Evolutionary conservation across 2,329 filamentous ascomycete species (phyloP).

Genomic region (Colletotrichum sp.): DNA sequence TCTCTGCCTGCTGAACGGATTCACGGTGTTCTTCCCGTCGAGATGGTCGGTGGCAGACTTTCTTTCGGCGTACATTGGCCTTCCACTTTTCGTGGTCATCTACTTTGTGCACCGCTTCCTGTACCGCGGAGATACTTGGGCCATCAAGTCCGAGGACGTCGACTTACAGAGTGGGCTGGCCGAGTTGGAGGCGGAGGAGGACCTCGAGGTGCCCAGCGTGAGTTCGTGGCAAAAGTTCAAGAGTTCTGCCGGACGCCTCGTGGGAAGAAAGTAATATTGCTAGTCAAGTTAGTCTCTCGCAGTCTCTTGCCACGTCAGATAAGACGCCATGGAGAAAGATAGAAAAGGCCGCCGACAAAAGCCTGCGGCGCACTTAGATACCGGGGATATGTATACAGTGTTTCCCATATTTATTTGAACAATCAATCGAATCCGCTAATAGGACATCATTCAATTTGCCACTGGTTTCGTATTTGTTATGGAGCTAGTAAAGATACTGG

Average conservation of each 20-base stretch:
- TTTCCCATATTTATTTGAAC: not conserved
- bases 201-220: not conserved
- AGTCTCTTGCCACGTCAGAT: not conserved
- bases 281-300: not conserved
- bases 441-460: not conserved
- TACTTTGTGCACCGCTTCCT: slow-evolving; percentile 37
- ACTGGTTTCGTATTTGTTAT: not conserved
- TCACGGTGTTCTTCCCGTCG: slow-evolving; percentile 65
- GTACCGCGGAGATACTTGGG: slow-evolving; percentile 52
- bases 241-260: not conserved
- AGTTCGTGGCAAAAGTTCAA: not conserved
- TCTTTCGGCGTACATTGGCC: slow-evolving; percentile 68
- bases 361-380: not conserved
- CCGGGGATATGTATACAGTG: not conserved
- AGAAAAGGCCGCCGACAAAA: not conserved
- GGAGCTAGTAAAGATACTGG: not conserved
- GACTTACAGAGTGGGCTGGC: slow-evolving; percentile 59
- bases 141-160: slow-evolving; percentile 49
- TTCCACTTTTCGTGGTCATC: slow-evolving; percentile 62
- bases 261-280: not conserved
- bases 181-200: slow-evolving; percentile 38
- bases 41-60: slow-evolving; percentile 61
- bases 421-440: not conserved
- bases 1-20: slow-evolving; percentile 65
- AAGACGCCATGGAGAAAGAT: not conserved